Base-by-base conservation (phyloP, 805 yeast genomes). In the Saccharomycopsis sp. region DNA sequence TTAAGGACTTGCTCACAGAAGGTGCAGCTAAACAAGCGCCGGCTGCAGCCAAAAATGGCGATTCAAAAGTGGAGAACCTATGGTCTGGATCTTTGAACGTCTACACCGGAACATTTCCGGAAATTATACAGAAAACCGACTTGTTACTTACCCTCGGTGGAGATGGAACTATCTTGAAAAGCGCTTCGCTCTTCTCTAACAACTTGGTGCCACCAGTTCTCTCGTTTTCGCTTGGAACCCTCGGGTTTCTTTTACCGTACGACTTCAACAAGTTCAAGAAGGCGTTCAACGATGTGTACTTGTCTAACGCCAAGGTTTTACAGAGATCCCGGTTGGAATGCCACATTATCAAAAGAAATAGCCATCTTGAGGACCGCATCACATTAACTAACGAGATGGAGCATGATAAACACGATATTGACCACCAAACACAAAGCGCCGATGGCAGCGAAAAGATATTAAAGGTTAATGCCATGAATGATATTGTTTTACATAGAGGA, bases 131-230 rank as follows among this genome's bases (percentile, higher is more conserved):
- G 9, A 87, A 84, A 64, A 81, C 96, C 0, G 98, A 92, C 67
- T 70, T 92, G 50, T 73, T 92, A 44, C 91, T 92, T 7, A 87
- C 97, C 0, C 71, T 92, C 47, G 98, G 98, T n/a, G 98, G 98
- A 19, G 98, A 92, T 70, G 98, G 98, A 3, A 92, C 97, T 0
- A 89, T 90, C 57, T 71, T 92, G 51, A 80, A 92, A 57, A 96
- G 93, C 0, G 93, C 90, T 0, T 83, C 94, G 3, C 74, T 83
- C 65, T 92, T 92, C 68, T 83, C 86, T 57, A 82, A 83, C 66
- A 77, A 77, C 8, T 76, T 74, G 35, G 94, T 89, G 2, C 98
- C 98, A 1, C 98, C 98, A 0, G 89, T 92, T 0, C 72, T 92
- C 55, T 84, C 96, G 25, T 91, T 89, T 68, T 89, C 97, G 0